Conservation (phyloP, 768 basidiomycete species). For the Pulveroboletus sp. region DNA sequence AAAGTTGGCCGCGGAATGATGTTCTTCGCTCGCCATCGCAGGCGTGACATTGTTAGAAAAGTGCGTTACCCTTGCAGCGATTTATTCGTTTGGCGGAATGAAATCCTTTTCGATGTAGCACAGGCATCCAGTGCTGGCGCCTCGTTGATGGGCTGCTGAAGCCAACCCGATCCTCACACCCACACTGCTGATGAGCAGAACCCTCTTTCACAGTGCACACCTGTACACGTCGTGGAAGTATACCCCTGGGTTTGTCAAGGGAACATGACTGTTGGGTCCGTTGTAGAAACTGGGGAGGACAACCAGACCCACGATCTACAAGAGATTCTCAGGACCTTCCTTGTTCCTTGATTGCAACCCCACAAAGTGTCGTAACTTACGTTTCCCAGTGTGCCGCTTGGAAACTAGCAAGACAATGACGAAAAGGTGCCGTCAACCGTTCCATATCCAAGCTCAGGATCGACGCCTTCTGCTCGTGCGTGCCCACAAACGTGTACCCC, state of each 20-base stretch:
- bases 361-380: no score
- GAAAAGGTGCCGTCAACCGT: no score
- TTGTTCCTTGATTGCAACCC: no score
- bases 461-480: no score
- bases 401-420: no score
- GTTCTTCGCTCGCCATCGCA: conserved; percentile 3
- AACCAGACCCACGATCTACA: no score
- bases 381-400: no score
- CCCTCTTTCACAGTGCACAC: conserved; percentile 36
- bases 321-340: no score
- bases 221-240: conserved; percentile 22
- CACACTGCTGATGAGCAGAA: conserved; percentile 38
- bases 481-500: no score
- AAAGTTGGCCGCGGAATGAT: not conserved
- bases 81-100: not conserved
- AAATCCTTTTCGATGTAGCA: conserved; percentile 7
- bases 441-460: no score
- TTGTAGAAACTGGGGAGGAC: conserved; percentile 42
- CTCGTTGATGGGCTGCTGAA: conserved; percentile 40
- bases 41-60: conserved; percentile 16
- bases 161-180: no score
- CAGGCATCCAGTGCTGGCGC: conserved; percentile 36
- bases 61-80: conserved; percentile 24
- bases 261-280: conserved; percentile 47
- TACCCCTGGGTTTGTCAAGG: conserved; percentile 56